Evolutionary conservation across 352 stramenopile species (phyloP).

Genomic region (Pythium aphanidermatum): DNA sequence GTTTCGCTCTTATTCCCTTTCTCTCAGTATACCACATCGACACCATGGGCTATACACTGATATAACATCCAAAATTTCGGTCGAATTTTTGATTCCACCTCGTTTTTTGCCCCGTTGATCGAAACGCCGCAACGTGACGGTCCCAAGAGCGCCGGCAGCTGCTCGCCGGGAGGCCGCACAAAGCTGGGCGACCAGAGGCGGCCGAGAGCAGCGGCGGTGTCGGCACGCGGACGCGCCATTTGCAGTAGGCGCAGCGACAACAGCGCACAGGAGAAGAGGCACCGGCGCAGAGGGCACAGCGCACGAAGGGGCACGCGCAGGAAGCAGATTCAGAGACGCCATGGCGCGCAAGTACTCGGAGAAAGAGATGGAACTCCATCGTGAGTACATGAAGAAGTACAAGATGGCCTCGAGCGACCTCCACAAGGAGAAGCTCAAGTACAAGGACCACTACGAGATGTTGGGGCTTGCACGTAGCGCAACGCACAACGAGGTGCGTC

Average conservation of each 20-base stretch:
- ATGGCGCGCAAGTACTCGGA: conserved; percentile 31
- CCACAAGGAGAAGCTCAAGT: conserved; percentile 42
- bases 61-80: background rate
- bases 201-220: too few relatives aligned
- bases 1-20: too few relatives aligned
- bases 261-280: too few relatives aligned
- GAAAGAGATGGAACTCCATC: conserved; percentile 79
- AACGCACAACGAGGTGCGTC: conserved; percentile 56
- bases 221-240: too few relatives aligned
- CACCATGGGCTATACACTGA: too few relatives aligned
- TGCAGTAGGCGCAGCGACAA: too few relatives aligned
- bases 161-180: too few relatives aligned
- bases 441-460: conserved; percentile 80
- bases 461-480: conserved; percentile 48
- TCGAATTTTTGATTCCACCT: conserved; percentile 1
- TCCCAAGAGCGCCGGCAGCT: conserved; percentile 16
- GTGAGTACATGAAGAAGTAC: conserved; percentile 88
- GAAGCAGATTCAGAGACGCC: background rate
- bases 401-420: conserved; percentile 74
- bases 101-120: too few relatives aligned
- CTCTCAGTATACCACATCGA: too few relatives aligned
- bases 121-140: conserved; percentile 19
- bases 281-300: too few relatives aligned
- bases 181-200: too few relatives aligned
- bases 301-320: too few relatives aligned